Evolutionary conservation across 805 yeast genomes (phyloP).

Genomic region (Wickerhamiella galacta): DNA sequence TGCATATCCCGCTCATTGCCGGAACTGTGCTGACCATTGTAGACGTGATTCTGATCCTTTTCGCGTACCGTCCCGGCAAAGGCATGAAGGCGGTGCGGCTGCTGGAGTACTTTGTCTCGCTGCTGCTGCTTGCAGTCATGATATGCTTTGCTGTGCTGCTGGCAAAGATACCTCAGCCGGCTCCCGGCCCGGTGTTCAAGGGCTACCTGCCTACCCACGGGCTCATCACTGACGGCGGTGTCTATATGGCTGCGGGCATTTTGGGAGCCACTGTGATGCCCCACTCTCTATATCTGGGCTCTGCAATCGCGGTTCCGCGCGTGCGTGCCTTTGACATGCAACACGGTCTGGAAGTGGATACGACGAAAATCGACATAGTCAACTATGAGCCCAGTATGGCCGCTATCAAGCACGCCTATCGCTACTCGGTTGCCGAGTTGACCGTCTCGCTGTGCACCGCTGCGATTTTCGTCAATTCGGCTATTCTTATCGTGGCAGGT

Average conservation of each 20-base stretch:
- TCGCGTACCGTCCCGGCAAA: slow-evolving; percentile 80
- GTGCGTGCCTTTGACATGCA: slow-evolving; percentile 60
- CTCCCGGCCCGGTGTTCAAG: slow-evolving; percentile 42
- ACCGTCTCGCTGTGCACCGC: slow-evolving; percentile 54
- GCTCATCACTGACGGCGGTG: slow-evolving; percentile 43
- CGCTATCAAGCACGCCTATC: slow-evolving; percentile 60
- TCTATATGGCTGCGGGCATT: slow-evolving; percentile 68
- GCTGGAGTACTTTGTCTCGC: slow-evolving; percentile 68
- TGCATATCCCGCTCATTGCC: slow-evolving; percentile 58
- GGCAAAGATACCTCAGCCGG: slow-evolving; percentile 39
- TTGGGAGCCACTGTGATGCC: slow-evolving; percentile 95
- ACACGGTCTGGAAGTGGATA: slow-evolving; percentile 31
- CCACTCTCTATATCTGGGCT: slow-evolving; percentile 73
- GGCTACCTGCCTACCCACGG: slow-evolving; percentile 47
- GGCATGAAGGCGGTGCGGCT: slow-evolving; percentile 60
- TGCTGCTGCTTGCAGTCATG: slow-evolving; percentile 66
- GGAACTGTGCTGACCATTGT: slow-evolving; percentile 77
- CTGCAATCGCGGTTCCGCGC: slow-evolving; percentile 78
- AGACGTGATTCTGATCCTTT: slow-evolving; percentile 69
- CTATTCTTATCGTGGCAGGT: slow-evolving; percentile 71
- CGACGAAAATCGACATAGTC: slow-evolving; percentile 27
- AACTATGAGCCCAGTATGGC: slow-evolving; percentile 49
- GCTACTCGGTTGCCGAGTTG: slow-evolving; percentile 57
- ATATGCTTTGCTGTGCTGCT: slow-evolving; percentile 71
- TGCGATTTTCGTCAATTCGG: slow-evolving; percentile 74